Conservation (phyloP, 345 rosid species). For the Syzygium aqueum region DNA sequence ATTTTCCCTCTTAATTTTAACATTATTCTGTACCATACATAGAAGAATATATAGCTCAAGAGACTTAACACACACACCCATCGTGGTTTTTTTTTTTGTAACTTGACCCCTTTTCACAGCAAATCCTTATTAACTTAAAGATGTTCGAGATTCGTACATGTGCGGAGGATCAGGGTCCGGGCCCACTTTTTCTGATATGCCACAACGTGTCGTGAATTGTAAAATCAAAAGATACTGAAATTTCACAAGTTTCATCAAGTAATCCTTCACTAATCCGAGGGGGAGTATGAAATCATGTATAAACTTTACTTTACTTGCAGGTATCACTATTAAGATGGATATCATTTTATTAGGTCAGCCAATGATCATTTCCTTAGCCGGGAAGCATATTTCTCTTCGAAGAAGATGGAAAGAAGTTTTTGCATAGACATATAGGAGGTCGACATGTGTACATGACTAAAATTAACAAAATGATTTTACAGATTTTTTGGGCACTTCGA, state of each 20-base stretch:
- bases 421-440: not conserved
- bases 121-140: not conserved
- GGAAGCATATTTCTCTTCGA: not conserved
- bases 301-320: not conserved
- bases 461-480: not conserved
- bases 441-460: not conserved
- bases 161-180: not conserved
- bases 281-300: not conserved
- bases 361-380: not conserved
- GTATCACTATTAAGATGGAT: not conserved
- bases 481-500: not conserved
- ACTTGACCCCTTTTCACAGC: too few relatives aligned
- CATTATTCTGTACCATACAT: too few relatives aligned
- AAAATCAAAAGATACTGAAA: not conserved
- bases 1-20: not conserved
- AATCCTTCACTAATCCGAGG: not conserved
- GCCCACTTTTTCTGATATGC: not conserved
- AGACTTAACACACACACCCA: too few relatives aligned
- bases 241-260: not conserved
- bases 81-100: not conserved
- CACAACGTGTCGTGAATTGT: accelerated
- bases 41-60: too few relatives aligned
- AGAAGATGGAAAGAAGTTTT: not conserved
- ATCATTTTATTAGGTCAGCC: not conserved
- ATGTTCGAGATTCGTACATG: not conserved